These are phyloP conservation scores for Auricularia cornea DNA, from an alignment of 768 basidiomycete genomes.

Conservation along the genomic window DNA sequence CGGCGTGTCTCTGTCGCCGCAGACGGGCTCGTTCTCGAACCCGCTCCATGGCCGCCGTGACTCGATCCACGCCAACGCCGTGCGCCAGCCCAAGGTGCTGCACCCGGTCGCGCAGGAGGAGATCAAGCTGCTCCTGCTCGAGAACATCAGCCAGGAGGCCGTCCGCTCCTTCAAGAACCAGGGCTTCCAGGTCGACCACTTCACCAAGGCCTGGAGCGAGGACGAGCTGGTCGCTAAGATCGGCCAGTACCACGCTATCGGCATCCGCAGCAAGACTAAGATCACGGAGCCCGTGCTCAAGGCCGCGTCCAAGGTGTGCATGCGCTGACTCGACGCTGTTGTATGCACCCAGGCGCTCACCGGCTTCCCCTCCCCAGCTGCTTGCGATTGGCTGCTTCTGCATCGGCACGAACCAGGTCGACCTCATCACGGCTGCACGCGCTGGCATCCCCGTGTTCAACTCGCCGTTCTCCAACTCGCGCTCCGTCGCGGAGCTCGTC, in stretches of 20 bases:
- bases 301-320: constrained; percentile 70
- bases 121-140: constrained; percentile 75
- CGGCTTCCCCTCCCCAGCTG: constrained; percentile 44
- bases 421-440: constrained; percentile 70
- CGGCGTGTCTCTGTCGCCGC: neutral
- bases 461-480: constrained; percentile 97
- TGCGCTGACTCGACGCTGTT: neutral
- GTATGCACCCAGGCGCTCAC: neutral
- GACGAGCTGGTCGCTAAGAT: constrained; percentile 84
- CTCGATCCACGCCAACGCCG: constrained; percentile 18
- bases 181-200: constrained; percentile 90
- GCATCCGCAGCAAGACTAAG: constrained; percentile 96
- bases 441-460: constrained; percentile 98
- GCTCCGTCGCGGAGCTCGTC: constrained; percentile 97
- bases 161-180: constrained; percentile 69
- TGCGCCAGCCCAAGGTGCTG: constrained; percentile 59
- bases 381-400: constrained; percentile 98
- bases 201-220: constrained; percentile 78
- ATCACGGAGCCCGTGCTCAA: constrained; percentile 86
- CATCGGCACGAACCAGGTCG: constrained; percentile 98
- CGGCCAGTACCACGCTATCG: constrained; percentile 82
- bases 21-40: neutral
- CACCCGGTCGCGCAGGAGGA: constrained; percentile 79
- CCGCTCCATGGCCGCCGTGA: constrained; percentile 10
- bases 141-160: constrained; percentile 92